Conservation (phyloP, 805 yeast species). For the Huiozyma naganishii region DNA sequence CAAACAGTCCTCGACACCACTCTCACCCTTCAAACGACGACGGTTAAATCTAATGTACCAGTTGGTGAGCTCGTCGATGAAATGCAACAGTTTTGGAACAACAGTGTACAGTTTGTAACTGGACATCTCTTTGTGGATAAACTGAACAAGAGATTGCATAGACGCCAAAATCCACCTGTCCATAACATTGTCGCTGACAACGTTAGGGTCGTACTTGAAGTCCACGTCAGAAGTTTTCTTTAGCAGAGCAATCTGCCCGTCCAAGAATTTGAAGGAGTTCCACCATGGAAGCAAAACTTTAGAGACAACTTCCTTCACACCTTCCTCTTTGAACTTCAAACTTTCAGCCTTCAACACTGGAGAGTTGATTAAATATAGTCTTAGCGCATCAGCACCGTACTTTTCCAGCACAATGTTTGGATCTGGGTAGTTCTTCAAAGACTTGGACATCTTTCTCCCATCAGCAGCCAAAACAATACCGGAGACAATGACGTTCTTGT, state of each 20-base stretch:
- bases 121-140: slow-evolving; percentile 81
- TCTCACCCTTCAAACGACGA: slow-evolving; percentile 93
- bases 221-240: slow-evolving; percentile 63
- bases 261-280: slow-evolving; percentile 94
- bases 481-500: slow-evolving; percentile 85
- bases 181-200: slow-evolving; percentile 79
- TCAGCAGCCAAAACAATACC: slow-evolving; percentile 97
- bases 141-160: slow-evolving; percentile 81
- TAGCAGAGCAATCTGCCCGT: slow-evolving; percentile 80
- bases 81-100: slow-evolving; percentile 79
- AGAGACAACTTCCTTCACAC: slow-evolving; percentile 95
- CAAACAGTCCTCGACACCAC: slow-evolving; percentile 72
- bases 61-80: slow-evolving; percentile 91
- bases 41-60: slow-evolving; percentile 99
- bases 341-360: slow-evolving; percentile 97
- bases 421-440: slow-evolving; percentile 96
- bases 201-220: slow-evolving; percentile 58
- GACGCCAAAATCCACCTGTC: slow-evolving; percentile 96
- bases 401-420: slow-evolving; percentile 70
- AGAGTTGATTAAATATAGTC: slow-evolving; percentile 91
- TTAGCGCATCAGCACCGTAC: slow-evolving; percentile 96
- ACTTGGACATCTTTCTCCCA: slow-evolving; percentile 98
- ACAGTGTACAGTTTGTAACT: slow-evolving; percentile 90
- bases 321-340: slow-evolving; percentile 94
- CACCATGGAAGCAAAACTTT: slow-evolving; percentile 97